A percentile compares a stretch with the other conserved stretches of the same genome.
Conservation (phyloP, 2,329 filamentous ascomycete species). For the Pyricularia pennisetigena region DNA sequence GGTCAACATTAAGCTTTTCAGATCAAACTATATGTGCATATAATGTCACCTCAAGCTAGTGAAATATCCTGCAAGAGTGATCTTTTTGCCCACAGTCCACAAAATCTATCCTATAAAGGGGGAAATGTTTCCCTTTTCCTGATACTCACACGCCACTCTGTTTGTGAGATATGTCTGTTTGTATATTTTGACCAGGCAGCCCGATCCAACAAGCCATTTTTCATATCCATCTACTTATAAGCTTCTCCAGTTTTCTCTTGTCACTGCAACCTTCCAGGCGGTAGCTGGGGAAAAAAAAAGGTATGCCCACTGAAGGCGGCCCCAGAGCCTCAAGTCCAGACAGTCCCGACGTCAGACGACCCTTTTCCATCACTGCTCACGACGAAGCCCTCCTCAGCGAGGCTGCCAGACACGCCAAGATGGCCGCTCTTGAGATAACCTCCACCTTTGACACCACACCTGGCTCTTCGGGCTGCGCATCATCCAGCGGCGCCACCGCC, state of each 20-base stretch:
- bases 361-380: neutral
- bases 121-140: neutral
- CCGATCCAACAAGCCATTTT: neutral
- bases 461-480: neutral
- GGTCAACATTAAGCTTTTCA: neutral
- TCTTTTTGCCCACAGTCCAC: neutral
- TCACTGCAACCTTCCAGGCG: neutral
- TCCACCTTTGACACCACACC: neutral
- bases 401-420: neutral
- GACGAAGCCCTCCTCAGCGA: neutral
- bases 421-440: neutral
- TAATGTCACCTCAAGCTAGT: neutral
- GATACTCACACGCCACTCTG: neutral
- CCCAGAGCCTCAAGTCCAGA: neutral
- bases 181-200: neutral
- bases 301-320: neutral
- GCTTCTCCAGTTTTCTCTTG: neutral
- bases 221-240: neutral
- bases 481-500: neutral
- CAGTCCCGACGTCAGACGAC: neutral
- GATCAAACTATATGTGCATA: neutral
- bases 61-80: neutral
- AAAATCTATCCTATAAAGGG: neutral
- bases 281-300: too few relatives aligned
- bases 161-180: too few relatives aligned